Base-by-base conservation (phyloP, 2,329 filamentous ascomycete genomes). In the Rhinocladiella similis region DNA sequence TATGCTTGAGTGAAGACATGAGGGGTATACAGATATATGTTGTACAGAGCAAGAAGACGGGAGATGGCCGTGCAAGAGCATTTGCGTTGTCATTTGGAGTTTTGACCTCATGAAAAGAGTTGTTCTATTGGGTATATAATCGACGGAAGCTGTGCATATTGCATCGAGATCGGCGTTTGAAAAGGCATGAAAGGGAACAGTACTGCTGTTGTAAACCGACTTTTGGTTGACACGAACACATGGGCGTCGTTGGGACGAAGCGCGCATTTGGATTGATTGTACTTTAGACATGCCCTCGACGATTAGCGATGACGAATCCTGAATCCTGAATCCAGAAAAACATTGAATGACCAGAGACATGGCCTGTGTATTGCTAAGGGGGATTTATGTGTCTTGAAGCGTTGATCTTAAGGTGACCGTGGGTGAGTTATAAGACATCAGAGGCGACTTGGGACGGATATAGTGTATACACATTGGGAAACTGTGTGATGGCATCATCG, bases 1-100 rank as follows among this genome's bases (percentile, higher is more conserved):
- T 65, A 65, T 53, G 63, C 56, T 29, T 46, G 25, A 27, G n/a
- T 18, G 25, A 25, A 39, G 19, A 25, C 13, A 27, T 25, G 14
- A 14, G 14, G 35, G n/a, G 18, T 5, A 20, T 22, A 33, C 18
- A 19, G 18, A 29, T 41, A 14, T 12, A 19, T 19, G 16, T n/a
- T 50, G n/a, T 41, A 47, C 43, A 27, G 43, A 41, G 14, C n/a
- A 38, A 38, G 13, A 38, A 10, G 10, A 6, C 2, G 38, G 38
- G 10, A 38, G 18, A 5, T 41, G 38, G 10, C 10, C 10, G 10
- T 4, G 10, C 29, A 33, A 9, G 29, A 12, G 10, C 29, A 33
- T 33, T 33, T 33, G 29, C 29, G 29, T 33, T 12, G 10, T 7
- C 29, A 33, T 33, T 3, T 33, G 6, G 29, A 33, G 10, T 9